Conservation (phyloP, 2,329 filamentous ascomycete species). For the Trichoderma oligosporum region DNA sequence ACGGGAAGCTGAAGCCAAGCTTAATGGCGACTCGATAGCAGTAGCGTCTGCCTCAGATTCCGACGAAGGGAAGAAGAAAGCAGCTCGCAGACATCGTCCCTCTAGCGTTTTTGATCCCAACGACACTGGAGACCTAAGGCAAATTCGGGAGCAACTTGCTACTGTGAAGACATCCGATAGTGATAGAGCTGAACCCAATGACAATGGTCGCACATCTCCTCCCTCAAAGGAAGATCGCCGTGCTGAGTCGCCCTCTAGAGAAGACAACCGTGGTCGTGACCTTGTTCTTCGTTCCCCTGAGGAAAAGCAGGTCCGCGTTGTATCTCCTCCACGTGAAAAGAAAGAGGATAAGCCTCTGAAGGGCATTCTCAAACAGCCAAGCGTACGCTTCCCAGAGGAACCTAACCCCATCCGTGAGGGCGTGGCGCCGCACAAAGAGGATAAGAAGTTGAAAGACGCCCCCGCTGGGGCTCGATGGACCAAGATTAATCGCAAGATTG, state of each 20-base stretch:
- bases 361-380: constrained; percentile 82
- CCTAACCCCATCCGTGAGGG: constrained; percentile 79
- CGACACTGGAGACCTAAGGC: constrained; percentile 47
- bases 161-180: constrained; percentile 34
- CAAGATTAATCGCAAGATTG: constrained; percentile 81
- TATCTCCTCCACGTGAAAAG: constrained; percentile 65
- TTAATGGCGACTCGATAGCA: constrained; percentile 33
- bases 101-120: constrained; percentile 50
- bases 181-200: constrained; percentile 19
- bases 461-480: constrained; percentile 84
- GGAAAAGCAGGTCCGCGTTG: constrained; percentile 58
- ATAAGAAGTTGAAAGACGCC: constrained; percentile 66
- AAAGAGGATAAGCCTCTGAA: constrained; percentile 67
- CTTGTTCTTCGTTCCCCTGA: constrained; percentile 32
- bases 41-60: constrained; percentile 38
- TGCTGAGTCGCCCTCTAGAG: constrained; percentile 22
- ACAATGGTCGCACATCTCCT: constrained; percentile 21
- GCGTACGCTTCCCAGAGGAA: constrained; percentile 80
- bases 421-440: constrained; percentile 89
- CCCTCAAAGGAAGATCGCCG: constrained; percentile 22
- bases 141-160: constrained; percentile 49
- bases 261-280: constrained; percentile 44
- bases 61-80: constrained; percentile 38
- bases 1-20: constrained; percentile 39
- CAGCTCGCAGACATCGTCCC: constrained; percentile 37